phyloP scores from a whole-genome alignment of 2,329 filamentous ascomycete species.

The Fusarium sp. region DNA sequence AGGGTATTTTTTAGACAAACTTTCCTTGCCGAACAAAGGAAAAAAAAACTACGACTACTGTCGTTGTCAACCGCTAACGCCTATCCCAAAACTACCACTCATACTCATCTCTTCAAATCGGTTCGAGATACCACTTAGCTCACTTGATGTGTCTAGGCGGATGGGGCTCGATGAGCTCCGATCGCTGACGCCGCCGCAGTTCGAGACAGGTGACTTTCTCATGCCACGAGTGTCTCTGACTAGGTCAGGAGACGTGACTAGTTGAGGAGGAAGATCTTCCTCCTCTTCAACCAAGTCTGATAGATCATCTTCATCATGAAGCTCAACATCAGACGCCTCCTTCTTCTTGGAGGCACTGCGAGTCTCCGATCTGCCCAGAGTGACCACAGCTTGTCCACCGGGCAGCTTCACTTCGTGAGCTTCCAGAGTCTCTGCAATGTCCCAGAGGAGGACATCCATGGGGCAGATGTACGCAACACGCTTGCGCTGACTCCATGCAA shows the following conservation, averaged over 20 bases:
- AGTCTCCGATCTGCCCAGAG: constrained; percentile 20
- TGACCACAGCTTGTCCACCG: constrained; percentile 60
- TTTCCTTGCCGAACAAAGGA: background rate
- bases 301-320: constrained; percentile 39
- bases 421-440: constrained; percentile 82
- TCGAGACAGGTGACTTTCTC: constrained; percentile 22
- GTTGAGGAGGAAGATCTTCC: constrained; percentile 29
- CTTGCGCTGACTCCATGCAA: constrained; percentile 86
- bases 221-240: constrained; percentile 1
- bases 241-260: constrained; percentile 7
- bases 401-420: constrained; percentile 78
- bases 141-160: constrained; percentile 42
- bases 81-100: constrained; percentile 44
- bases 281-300: constrained; percentile 46
- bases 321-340: background rate
- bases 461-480: constrained; percentile 91
- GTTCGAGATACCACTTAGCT: constrained; percentile 42
- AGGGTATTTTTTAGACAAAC: constrained; percentile 27
- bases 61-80: constrained; percentile 41
- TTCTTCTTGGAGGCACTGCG: constrained; percentile 14
- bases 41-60: background rate
- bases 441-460: constrained; percentile 88
- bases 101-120: constrained; percentile 49
- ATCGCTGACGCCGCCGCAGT: constrained; percentile 24
- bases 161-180: constrained; percentile 42